Evolutionary conservation across 805 yeast species (phyloP).

Genomic region (Saccharomycopsis oosterbeekiorum): DNA sequence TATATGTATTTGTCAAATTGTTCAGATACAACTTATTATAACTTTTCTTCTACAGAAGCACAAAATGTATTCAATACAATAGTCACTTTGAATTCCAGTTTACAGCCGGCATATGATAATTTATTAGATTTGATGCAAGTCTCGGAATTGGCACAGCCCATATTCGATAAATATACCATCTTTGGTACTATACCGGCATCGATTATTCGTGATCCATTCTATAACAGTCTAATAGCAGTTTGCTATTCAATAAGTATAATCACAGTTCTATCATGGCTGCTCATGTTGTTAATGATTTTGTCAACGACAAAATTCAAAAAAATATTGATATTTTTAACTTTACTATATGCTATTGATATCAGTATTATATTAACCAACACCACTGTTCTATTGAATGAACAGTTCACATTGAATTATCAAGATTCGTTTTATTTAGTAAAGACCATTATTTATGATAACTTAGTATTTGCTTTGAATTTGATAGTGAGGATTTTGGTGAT

Average conservation of each 20-base stretch:
- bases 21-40: not conserved
- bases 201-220: slow-evolving; percentile 12
- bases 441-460: not conserved
- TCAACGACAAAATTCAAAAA: slow-evolving; percentile 4
- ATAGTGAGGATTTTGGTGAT: slow-evolving; percentile 5
- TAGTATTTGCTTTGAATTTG: slow-evolving; percentile 1
- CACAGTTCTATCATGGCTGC: slow-evolving; percentile 16
- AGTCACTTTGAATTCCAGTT: not conserved
- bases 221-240: slow-evolving; percentile 22
- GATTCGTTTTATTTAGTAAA: slow-evolving; percentile 8
- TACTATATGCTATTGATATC: slow-evolving; percentile 12
- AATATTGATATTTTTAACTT: slow-evolving; percentile 8
- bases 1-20: not conserved
- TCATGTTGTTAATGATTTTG: slow-evolving; percentile 13
- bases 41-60: not conserved
- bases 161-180: not conserved
- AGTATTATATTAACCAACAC: slow-evolving; percentile 12
- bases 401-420: slow-evolving; percentile 12
- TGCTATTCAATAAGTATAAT: slow-evolving; percentile 14
- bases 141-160: not conserved
- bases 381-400: slow-evolving; percentile 9
- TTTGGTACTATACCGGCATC: not conserved
- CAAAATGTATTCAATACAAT: not conserved
- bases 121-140: not conserved
- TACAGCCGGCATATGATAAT: not conserved